These are phyloP conservation scores for Avena sativa DNA, from an alignment of 176 grass and related monocot genomes.

Conservation along the genomic window DNA sequence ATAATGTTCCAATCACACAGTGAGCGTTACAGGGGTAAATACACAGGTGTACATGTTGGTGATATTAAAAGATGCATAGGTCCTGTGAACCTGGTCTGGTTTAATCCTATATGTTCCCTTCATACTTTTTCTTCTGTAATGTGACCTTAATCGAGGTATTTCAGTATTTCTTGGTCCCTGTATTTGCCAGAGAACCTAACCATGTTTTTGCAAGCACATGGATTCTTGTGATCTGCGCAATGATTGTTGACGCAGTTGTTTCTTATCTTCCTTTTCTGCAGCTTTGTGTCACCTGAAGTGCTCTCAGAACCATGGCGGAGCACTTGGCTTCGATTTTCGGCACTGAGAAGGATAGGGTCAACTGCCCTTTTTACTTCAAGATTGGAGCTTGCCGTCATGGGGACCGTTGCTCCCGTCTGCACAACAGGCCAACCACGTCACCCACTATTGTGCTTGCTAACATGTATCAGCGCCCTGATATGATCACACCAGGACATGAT, in stretches of 20 bases:
- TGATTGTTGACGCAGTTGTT: background rate
- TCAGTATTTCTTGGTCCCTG: constrained; percentile 54
- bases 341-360: constrained; percentile 69
- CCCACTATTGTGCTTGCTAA: constrained; percentile 68
- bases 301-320: constrained; percentile 48
- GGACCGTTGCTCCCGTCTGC: constrained; percentile 62
- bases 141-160: constrained; percentile 55
- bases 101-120: constrained; percentile 42
- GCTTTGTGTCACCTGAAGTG: background rate
- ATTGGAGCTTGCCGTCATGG: constrained; percentile 69
- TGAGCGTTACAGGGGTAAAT: constrained; percentile 44
- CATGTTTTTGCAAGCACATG: background rate
- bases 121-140: constrained; percentile 47
- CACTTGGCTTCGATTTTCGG: constrained; percentile 71
- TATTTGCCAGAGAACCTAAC: constrained; percentile 34
- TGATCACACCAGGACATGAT: constrained; percentile 69
- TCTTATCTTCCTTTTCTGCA: constrained; percentile 3
- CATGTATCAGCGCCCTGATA: constrained; percentile 71
- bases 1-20: constrained; percentile 49
- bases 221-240: background rate
- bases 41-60: constrained; percentile 45
- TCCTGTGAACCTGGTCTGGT: constrained; percentile 45
- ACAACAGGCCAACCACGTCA: constrained; percentile 63
- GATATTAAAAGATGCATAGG: constrained; percentile 47
- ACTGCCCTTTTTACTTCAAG: constrained; percentile 75